Evolutionary conservation across 352 stramenopile genomes (phyloP).

Genomic region (Pythium utonaiense): DNA sequence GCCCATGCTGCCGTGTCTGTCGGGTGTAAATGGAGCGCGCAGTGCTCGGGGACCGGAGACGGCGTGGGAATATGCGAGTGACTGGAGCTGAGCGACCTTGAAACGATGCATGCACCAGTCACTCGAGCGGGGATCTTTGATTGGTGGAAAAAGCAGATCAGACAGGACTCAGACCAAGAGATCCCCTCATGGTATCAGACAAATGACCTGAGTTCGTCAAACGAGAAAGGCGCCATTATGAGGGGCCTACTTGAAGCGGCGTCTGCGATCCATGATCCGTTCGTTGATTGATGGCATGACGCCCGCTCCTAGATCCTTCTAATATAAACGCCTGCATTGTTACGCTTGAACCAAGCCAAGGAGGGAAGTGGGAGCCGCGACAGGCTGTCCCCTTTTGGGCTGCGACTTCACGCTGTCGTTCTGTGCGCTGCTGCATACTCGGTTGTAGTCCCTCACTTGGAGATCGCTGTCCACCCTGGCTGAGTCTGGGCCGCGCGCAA

Average conservation of each 20-base stretch:
- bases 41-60: not conserved
- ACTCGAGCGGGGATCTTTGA: not conserved
- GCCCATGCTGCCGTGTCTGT: not conserved
- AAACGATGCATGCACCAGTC: constrained; percentile 1
- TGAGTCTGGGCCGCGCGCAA: not conserved
- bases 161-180: not conserved
- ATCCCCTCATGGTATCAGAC: not conserved
- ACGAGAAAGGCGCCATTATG: too few relatives aligned
- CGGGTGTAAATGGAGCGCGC: not conserved
- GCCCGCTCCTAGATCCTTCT: not conserved
- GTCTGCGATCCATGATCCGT: not conserved
- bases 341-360: not conserved
- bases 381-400: too few relatives aligned
- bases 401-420: too few relatives aligned
- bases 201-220: not conserved
- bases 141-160: constrained; percentile 8
- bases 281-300: constrained; percentile 1
- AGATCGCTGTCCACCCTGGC: not conserved
- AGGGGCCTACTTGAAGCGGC: not conserved
- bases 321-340: constrained; percentile 2
- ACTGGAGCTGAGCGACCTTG: constrained; percentile 6
- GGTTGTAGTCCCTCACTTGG: not conserved
- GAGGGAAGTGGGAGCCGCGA: too few relatives aligned
- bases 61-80: constrained; percentile 1
- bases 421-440: too few relatives aligned